These are phyloP conservation scores for Wallacemonas sp. DNA, from an alignment of 208 protist genomes.

Conservation along the genomic window DNA sequence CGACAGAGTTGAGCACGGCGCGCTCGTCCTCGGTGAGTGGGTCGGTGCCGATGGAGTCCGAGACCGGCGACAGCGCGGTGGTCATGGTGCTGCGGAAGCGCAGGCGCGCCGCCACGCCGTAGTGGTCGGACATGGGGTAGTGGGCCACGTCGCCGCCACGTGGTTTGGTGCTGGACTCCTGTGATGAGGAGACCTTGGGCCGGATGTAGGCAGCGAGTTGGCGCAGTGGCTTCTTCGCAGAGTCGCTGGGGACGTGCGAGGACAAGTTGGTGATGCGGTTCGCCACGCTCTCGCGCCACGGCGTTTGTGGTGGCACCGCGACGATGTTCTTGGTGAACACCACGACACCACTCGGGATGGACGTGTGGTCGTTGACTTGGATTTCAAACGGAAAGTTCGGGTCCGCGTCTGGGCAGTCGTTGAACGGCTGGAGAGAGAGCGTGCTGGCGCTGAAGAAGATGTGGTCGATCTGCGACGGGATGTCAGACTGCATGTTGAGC, in stretches of 20 bases:
- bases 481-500: slow-evolving; percentile 67
- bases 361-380: slow-evolving; percentile 19
- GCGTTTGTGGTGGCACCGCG: slow-evolving; percentile 14
- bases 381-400: slow-evolving; percentile 38
- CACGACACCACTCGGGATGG: slow-evolving; percentile 59
- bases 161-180: neutral
- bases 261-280: neutral
- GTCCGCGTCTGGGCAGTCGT: slow-evolving; percentile 71
- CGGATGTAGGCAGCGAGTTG: neutral
- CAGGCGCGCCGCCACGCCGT: slow-evolving; percentile 78
- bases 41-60: slow-evolving; percentile 13
- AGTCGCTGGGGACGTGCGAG: neutral
- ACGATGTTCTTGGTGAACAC: slow-evolving; percentile 80
- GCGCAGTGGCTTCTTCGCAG: slow-evolving; percentile 1
- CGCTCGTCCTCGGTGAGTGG: slow-evolving; percentile 43
- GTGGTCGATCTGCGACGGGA: slow-evolving; percentile 87
- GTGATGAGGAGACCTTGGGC: neutral
- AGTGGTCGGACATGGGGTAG: slow-evolving; percentile 87
- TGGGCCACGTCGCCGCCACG: neutral
- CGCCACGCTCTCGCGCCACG: slow-evolving; percentile 17
- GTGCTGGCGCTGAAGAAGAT: slow-evolving; percentile 62
- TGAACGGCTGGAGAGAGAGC: slow-evolving; percentile 58
- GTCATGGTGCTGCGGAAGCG: neutral
- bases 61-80: neutral
- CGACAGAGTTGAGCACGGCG: slow-evolving; percentile 39